Conservation (phyloP, 2,329 filamentous ascomycete species). For the Ophiognomonia clavigignenti-juglandacearum region DNA sequence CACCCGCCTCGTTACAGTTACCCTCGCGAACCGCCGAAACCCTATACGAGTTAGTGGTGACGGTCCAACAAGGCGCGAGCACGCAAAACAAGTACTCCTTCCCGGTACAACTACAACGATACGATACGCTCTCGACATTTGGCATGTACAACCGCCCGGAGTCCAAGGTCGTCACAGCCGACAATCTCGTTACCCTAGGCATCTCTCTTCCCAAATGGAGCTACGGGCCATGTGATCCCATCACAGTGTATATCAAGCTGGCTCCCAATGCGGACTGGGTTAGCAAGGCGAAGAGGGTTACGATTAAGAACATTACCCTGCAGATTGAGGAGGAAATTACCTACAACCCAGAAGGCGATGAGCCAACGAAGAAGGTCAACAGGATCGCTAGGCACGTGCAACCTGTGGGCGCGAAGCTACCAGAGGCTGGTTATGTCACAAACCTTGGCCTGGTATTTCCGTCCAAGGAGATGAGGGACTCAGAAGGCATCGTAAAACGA, state of each 20-base stretch:
- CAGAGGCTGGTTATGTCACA: conserved; percentile 87
- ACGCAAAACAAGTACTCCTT: conserved; percentile 89
- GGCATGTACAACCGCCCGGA: conserved; percentile 99
- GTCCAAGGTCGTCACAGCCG: conserved; percentile 76
- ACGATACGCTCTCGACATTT: conserved; percentile 96
- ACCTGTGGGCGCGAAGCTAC: conserved; percentile 74
- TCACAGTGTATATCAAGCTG: conserved; percentile 92
- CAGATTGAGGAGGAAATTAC: conserved; percentile 96
- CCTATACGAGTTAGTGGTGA: conserved; percentile 93
- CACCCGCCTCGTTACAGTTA: conserved; percentile 85
- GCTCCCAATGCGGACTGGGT: conserved; percentile 90
- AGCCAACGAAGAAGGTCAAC: conserved; percentile 86
- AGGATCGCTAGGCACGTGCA: conserved; percentile 81
- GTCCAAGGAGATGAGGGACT: conserved; percentile 79
- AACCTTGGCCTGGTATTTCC: conserved; percentile 90
- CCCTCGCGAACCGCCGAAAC: conserved; percentile 94
- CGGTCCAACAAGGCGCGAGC: conserved; percentile 82
- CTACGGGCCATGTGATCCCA: conserved; percentile 90
- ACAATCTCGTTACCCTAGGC: conserved; percentile 86
- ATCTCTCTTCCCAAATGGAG: conserved; percentile 95
- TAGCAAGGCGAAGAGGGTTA: conserved; percentile 83
- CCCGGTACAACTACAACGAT: conserved; percentile 83
- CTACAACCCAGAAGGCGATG: conserved; percentile 97
- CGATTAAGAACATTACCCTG: conserved; percentile 89
- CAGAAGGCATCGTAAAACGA: conserved; percentile 80